A percentile compares a stretch with the other conserved stretches of the same genome.
Evolutionary conservation across 139 green algal species (phyloP).

Genomic region (Chlorella sp.): DNA sequence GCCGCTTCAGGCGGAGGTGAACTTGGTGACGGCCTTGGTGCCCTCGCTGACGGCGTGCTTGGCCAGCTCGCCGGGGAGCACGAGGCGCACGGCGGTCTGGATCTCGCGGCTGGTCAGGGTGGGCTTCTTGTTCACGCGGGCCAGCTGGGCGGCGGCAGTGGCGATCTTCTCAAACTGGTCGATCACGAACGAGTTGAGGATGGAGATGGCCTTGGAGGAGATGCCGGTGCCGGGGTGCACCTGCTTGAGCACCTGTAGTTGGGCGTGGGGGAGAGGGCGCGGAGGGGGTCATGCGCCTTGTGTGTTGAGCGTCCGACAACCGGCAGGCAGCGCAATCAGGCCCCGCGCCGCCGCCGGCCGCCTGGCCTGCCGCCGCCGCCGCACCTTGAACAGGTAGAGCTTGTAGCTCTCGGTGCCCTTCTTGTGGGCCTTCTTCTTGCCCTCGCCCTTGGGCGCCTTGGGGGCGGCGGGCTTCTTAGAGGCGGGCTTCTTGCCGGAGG

Average conservation of each 20-base stretch:
- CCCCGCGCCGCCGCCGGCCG: too few species aligned
- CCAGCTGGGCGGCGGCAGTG: conserved; percentile 69
- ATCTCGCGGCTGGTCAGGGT: conserved; percentile 90
- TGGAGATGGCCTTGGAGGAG: conserved; percentile 93
- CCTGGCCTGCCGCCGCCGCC: too few species aligned
- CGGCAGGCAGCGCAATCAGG: too few species aligned
- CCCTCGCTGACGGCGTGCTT: conserved; percentile 75
- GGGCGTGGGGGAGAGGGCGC: too few species aligned
- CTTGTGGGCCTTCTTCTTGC: conserved; percentile 30
- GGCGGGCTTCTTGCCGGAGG: conserved; percentile 12
- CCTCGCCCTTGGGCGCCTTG: conserved; percentile 36
- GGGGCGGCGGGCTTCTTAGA: conserved; percentile 47
- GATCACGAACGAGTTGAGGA: conserved; percentile 95
- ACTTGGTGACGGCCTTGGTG: conserved; percentile 94
- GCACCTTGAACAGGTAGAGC: conserved; percentile 50
- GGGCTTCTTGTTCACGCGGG: conserved; percentile 87
- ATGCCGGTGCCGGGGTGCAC: conserved; percentile 98
- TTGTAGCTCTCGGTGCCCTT: conserved; percentile 48
- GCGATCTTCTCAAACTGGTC: conserved; percentile 87
- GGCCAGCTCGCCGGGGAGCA: conserved; percentile 70
- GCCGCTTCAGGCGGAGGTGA: conserved; percentile 80
- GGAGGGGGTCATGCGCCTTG: too few species aligned
- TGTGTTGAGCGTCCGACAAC: too few species aligned
- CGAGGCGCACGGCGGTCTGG: conserved; percentile 85
- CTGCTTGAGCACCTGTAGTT: conserved; percentile 94